A percentile compares a stretch with the other conserved stretches of the same genome.
Conservation (phyloP, 495 filamentous ascomycete genomes). For the Xylaria scruposa region DNA sequence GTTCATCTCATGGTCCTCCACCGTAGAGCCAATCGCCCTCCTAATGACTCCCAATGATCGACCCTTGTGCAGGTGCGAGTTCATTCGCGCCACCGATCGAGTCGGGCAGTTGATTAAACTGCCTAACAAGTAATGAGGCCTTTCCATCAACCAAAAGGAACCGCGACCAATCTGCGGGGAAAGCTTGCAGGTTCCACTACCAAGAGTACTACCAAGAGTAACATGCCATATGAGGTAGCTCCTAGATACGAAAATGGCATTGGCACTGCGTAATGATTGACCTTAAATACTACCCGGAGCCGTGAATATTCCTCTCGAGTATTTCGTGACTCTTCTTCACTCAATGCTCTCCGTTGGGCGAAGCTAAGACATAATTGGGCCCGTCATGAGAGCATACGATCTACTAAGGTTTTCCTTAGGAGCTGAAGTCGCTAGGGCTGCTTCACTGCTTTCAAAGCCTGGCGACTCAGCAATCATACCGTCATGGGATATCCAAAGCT, state of each 20-base stretch:
- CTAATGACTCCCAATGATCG: slow-evolving; percentile 8
- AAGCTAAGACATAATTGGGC: not conserved
- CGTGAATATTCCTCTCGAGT: not conserved
- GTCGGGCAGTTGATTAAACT: not conserved
- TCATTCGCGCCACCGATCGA: not conserved
- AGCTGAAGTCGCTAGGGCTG: slow-evolving; percentile 25
- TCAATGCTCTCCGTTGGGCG: slow-evolving; percentile 6
- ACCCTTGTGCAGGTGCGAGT: not conserved
- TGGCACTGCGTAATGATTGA: slow-evolving; percentile 2
- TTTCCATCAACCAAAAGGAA: slow-evolving; percentile 2
- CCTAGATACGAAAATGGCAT: not conserved
- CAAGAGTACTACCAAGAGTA: slow-evolving; percentile 21
- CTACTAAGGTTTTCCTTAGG: slow-evolving; percentile 33
- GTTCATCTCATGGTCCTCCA: not conserved
- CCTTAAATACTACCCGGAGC: slow-evolving; percentile 4
- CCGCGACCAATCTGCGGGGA: slow-evolving; percentile 10
- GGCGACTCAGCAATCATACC: slow-evolving; percentile 57
- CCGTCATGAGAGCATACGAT: slow-evolving; percentile 32
- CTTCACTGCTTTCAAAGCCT: slow-evolving; percentile 39
- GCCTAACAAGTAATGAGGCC: not conserved
- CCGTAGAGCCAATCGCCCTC: not conserved
- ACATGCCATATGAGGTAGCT: slow-evolving; percentile 23
- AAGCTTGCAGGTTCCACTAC: slow-evolving; percentile 11
- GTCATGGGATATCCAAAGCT: slow-evolving; percentile 63
- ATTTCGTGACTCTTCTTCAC: not conserved